Evolutionary conservation across 495 filamentous ascomycete species (phyloP).

Genomic region (Terfezia claveryi): DNA sequence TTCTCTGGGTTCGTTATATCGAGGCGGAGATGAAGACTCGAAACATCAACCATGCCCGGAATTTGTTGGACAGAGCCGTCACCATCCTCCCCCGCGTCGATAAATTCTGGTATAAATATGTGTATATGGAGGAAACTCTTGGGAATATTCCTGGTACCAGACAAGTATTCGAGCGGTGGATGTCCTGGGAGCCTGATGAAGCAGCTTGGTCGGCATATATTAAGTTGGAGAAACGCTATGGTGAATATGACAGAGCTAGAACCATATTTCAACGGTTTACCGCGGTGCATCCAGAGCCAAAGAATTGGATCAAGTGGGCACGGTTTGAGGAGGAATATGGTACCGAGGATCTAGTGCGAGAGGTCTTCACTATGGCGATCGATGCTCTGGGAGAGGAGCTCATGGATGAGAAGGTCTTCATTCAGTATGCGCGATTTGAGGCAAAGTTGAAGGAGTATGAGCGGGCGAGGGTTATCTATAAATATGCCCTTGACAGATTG

Average conservation of each 20-base stretch:
- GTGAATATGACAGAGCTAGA: slow-evolving; percentile 65
- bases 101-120: slow-evolving; percentile 97
- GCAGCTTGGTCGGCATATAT: slow-evolving; percentile 90
- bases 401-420: slow-evolving; percentile 88
- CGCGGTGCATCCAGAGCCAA: slow-evolving; percentile 78
- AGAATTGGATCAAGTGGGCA: slow-evolving; percentile 98
- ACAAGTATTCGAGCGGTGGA: slow-evolving; percentile 94
- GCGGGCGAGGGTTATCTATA: slow-evolving; percentile 87
- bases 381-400: slow-evolving; percentile 87
- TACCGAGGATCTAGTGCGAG: slow-evolving; percentile 70
- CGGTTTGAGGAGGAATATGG: slow-evolving; percentile 91
- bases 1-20: slow-evolving; percentile 66
- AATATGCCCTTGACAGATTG: slow-evolving; percentile 81
- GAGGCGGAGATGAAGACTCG: slow-evolving; percentile 91
- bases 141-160: slow-evolving; percentile 80
- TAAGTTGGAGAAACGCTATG: slow-evolving; percentile 87
- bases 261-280: slow-evolving; percentile 80
- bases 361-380: slow-evolving; percentile 76
- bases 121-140: slow-evolving; percentile 95
- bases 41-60: slow-evolving; percentile 94
- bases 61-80: slow-evolving; percentile 82
- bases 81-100: slow-evolving; percentile 76
- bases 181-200: slow-evolving; percentile 95
- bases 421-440: slow-evolving; percentile 80
- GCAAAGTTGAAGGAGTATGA: slow-evolving; percentile 87